Base-by-base conservation (phyloP, 306 rosid species). In the cucumber (Cucumis sativus) region DNA sequence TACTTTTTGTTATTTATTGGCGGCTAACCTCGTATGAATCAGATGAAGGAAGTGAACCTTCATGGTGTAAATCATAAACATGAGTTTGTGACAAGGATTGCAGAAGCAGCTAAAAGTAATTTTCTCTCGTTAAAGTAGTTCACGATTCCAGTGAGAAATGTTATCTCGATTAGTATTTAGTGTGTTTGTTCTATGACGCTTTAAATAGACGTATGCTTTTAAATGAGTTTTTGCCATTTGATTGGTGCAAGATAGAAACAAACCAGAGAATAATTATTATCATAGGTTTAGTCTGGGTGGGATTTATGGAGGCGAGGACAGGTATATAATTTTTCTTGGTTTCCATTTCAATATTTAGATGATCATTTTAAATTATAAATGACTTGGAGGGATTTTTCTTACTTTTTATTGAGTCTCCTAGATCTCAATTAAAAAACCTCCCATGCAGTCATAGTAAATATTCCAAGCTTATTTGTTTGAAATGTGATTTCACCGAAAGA, bases 11-110 rank as follows among this genome's bases (percentile, higher is more conserved):
- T 56, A 21, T 59, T 39, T 67, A 13, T 59, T 80, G 64, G 54
- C 16, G 43, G 64, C 80, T 60, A 74, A 40, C 21, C 61, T 43
- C 8, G 7, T 83, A 65, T 59, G 78, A 39, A 79, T 80, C 88
- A 93, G 98, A 87, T 91, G 92, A 76, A 65, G 76, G 89, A 78
- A 82, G 89, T 91, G 79, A 77, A 83, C 68, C 87, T 91, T 41
- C 88, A 83, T 54, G 96, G 89, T 40, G 83, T 91, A 64, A 84
- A 80, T 68, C 65, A 79, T 60, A 91, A 84, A 84, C 89, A 86
- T 5, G 92, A 88, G 73, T 89, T 89, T 76, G 79, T 85, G 61
- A 82, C 84, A 86, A 86, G 75, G 86, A 77, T 91, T 72, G 76
- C 83, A 82, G 92, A 82, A 80, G 91, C 92, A 52, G 93, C 39